Base-by-base conservation (phyloP, 1,284 basidiomycete species). In the Marasmius tenuissimus region DNA sequence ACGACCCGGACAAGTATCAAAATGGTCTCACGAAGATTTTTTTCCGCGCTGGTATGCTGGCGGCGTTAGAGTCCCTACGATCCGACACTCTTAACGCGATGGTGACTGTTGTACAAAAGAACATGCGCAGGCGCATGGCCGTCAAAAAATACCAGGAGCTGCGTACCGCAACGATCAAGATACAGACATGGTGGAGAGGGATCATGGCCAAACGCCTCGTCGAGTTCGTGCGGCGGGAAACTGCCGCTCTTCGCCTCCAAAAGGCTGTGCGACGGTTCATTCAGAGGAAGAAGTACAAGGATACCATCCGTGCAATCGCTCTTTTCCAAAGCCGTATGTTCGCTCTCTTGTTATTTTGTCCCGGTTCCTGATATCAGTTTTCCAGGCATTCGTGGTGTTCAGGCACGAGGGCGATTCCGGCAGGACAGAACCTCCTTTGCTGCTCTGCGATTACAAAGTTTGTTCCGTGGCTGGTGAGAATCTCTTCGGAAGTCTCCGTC, bases 21-120 rank as follows among this genome's bases (percentile, higher is more conserved):
- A 88, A 91, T 69, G 97, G 97, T 68, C 83, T 96, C 27, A 98
- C 94, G 39, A 99, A 99, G 80, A 97, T 99, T 71, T 99, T 99
- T 81, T 99, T 99, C 87, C 89, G 97, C 59, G 96, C 97, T 11
- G 97, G 97, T 67, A 98, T 99, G 93, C 89, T 99, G 48, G 97
- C 97, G n/a, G 91, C 93, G 14, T 85, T 99, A 58, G 97, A 99
- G 76, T 89, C 94, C 38, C 81, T 96, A 57, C 91, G 97, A 34
- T 90, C 94, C 7, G 89, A 93, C 64, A 85, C 92, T 63, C 85
- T 99, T 60, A 97, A 98, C 71, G 81, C 88, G 18, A 87, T 99
- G 73, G 95, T 97, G 60, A 98, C 94, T 12, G 84, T 97, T 53
- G 92, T 99, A 14, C 97, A 99, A 80, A 99, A 99, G 86, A 98